Percentiles rank a stretch among this genome's conserved stretches.
These are phyloP conservation scores for Tuber melanosporum DNA, from an alignment of 495 filamentous ascomycete species.

Conservation along the genomic window DNA sequence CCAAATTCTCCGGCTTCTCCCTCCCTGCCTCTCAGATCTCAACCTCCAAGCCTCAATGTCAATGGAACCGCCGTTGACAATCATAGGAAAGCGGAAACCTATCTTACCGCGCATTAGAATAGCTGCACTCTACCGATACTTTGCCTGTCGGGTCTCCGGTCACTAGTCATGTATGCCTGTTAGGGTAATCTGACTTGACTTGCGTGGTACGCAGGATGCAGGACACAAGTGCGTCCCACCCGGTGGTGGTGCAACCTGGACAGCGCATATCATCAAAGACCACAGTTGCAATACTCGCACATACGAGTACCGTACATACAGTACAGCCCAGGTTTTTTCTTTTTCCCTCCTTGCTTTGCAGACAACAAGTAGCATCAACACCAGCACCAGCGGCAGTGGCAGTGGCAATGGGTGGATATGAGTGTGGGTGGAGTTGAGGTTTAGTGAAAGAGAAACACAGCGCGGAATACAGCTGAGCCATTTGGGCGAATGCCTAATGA, in stretches of 20 bases:
- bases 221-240: not conserved
- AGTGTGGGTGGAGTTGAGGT: not conserved
- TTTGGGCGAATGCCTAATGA: not conserved
- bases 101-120: not conserved
- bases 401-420: not conserved
- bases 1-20: not conserved
- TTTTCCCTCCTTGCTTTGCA: not conserved
- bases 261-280: not conserved
- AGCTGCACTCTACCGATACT: not conserved
- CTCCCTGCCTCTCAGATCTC: not conserved
- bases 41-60: not conserved
- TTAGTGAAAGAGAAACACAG: not conserved
- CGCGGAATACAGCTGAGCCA: not conserved
- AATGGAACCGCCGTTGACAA: not conserved
- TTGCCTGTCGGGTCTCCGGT: not conserved
- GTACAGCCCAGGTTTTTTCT: not conserved
- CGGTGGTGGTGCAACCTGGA: not conserved
- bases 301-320: not conserved
- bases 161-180: not conserved
- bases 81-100: not conserved
- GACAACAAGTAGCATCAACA: not conserved
- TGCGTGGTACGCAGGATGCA: conserved; percentile 1
- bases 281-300: not conserved
- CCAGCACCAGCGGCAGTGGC: not conserved
- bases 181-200: not conserved